A percentile compares a stretch with the other conserved stretches of the same genome.
Conservation (phyloP, 768 basidiomycete genomes). For the Mycena capillaripes region DNA sequence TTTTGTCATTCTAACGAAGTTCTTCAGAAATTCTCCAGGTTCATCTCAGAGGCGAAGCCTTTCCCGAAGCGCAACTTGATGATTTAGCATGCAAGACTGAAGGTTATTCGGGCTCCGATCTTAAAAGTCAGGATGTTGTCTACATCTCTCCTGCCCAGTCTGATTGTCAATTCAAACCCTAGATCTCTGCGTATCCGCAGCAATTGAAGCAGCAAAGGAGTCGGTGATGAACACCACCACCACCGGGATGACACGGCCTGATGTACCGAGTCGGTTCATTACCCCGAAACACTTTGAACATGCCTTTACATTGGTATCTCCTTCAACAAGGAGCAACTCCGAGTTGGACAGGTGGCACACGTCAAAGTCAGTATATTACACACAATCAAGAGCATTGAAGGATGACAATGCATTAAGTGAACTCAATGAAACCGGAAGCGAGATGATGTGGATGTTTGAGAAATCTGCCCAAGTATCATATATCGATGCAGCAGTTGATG, state of each 20-base stretch:
- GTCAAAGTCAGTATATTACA: slow-evolving; percentile 1
- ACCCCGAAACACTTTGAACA: slow-evolving; percentile 13
- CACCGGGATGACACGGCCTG: background rate
- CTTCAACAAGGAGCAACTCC: slow-evolving; percentile 8
- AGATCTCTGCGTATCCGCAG: slow-evolving; percentile 17
- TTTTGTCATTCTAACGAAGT: slow-evolving; percentile 1
- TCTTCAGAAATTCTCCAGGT: slow-evolving; percentile 24
- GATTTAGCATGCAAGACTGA: slow-evolving; percentile 19
- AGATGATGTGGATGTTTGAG: slow-evolving; percentile 1
- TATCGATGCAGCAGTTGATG: slow-evolving; percentile 2
- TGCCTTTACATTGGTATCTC: slow-evolving; percentile 8
- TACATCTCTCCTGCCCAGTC: background rate
- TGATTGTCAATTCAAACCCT: slow-evolving; percentile 7
- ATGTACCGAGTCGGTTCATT: slow-evolving; percentile 5
- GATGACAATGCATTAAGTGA: slow-evolving; percentile 2
- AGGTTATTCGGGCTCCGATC: slow-evolving; percentile 32
- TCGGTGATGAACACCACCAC: slow-evolving; percentile 5
- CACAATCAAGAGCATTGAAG: background rate
- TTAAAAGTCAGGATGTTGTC: slow-evolving; percentile 30
- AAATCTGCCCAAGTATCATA: slow-evolving; percentile 2
- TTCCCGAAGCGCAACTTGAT: slow-evolving; percentile 11
- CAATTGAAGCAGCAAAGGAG: slow-evolving; percentile 13
- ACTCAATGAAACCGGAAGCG: background rate
- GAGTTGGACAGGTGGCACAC: slow-evolving; percentile 15
- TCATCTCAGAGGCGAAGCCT: slow-evolving; percentile 11